These are phyloP conservation scores for Fusarium sp. DNA, from an alignment of 2,329 filamentous ascomycete species.

Conservation along the genomic window DNA sequence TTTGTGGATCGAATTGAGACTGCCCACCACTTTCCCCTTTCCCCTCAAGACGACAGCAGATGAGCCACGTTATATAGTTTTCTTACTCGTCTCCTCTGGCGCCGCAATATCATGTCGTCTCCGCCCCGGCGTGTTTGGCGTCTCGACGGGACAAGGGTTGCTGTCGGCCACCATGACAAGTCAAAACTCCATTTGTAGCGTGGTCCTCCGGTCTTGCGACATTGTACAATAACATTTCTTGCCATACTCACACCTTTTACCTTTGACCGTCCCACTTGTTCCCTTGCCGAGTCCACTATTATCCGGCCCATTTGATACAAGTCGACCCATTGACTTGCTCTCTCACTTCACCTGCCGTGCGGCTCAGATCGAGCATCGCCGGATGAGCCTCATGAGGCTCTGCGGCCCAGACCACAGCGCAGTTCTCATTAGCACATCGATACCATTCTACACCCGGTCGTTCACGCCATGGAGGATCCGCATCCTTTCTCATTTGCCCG, in stretches of 20 bases:
- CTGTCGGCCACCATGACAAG: constrained; percentile 34
- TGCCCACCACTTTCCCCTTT: not conserved
- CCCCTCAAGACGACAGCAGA: constrained; percentile 5
- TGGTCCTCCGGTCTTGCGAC: constrained; percentile 23
- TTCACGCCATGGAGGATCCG: constrained; percentile 36
- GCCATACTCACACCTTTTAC: constrained; percentile 14
- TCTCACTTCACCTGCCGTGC: constrained; percentile 33
- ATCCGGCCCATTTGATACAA: constrained; percentile 22
- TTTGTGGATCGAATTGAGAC: not conserved
- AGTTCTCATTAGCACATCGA: constrained; percentile 43
- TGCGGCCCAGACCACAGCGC: constrained; percentile 19
- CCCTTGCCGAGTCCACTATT: constrained; percentile 38
- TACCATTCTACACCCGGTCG: constrained; percentile 27
- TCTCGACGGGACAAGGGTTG: constrained; percentile 36
- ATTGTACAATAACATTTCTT: constrained; percentile 17
- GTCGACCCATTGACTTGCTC: constrained; percentile 20
- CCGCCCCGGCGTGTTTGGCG: constrained; percentile 27
- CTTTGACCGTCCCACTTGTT: constrained; percentile 20
- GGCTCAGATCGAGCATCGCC: constrained; percentile 22
- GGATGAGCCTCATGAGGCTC: constrained; percentile 37
- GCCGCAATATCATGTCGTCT: constrained; percentile 25
- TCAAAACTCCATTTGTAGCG: constrained; percentile 20
- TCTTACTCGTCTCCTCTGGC: not conserved
- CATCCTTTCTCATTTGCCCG: constrained; percentile 14
- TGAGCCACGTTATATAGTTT: constrained; percentile 34